Evolutionary conservation across 2,329 filamentous ascomycete genomes (phyloP).

Genomic region (Leptographium wingfieldii): DNA sequence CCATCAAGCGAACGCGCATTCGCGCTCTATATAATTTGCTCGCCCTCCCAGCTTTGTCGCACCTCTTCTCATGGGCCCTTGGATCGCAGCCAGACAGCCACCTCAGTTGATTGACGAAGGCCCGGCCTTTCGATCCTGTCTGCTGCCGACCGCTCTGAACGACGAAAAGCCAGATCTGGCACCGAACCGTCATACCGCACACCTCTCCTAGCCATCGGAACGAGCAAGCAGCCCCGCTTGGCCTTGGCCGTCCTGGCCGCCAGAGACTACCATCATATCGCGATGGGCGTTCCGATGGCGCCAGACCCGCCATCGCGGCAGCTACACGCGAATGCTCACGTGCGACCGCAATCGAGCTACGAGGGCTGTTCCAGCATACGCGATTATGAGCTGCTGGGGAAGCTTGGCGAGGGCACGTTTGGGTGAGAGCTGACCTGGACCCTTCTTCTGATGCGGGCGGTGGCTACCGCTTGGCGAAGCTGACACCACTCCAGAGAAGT

Average conservation of each 20-base stretch:
- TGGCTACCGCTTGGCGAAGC: not conserved
- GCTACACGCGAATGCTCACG: slow-evolving; percentile 33
- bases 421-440: slow-evolving; percentile 41
- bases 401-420: slow-evolving; percentile 91
- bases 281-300: not conserved
- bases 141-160: not conserved
- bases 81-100: not conserved
- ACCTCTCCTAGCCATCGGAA: not conserved
- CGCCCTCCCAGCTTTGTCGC: not conserved
- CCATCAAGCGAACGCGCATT: not conserved
- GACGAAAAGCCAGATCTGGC: not conserved
- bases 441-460: not conserved
- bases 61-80: not conserved
- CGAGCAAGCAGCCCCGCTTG: not conserved
- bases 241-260: not conserved
- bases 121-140: not conserved
- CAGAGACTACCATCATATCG: not conserved
- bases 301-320: not conserved
- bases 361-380: slow-evolving; percentile 71
- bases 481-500: slow-evolving; percentile 53
- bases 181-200: not conserved
- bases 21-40: not conserved
- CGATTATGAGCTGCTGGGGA: slow-evolving; percentile 68
- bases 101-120: not conserved
- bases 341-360: slow-evolving; percentile 50